Base-by-base conservation (phyloP, 352 stramenopile species). In the Aphanomyces astaci region DNA sequence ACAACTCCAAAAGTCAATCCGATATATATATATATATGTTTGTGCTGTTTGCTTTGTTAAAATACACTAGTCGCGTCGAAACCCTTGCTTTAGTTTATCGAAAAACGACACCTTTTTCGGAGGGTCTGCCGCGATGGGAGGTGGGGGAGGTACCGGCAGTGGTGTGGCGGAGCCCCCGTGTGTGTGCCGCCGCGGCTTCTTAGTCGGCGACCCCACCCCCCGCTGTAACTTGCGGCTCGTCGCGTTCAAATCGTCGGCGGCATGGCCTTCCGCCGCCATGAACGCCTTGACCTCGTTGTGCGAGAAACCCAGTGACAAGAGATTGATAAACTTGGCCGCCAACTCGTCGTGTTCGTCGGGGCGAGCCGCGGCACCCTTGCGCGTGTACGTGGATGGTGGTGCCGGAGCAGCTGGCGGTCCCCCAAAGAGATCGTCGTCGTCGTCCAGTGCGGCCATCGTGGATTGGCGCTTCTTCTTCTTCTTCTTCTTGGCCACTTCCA, bases 261-360 rank as follows among this genome's bases (percentile, higher is more conserved):
- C 4, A 22, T 68, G 62, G 19, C 62, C 62, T 19, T 68, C 62
- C 2, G 62, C 62, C 7, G 62, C 43, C 62, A 68, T 68, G 25
- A 68, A 68, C 5, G 13, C 39, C 27, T 68, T 68, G 31, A 68
- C 62, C 59, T 68, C 62, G 30, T 57, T 45, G 27, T 68, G 62
- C 2, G 62, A 68, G n/a, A 68, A 48, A 10, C 62, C 62, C 15
- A 68, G 33, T 17, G 56, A 32, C 9, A 68, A 27, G 5, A 68
- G 27, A 45, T 68, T 68, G 43, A 46, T 56, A 28, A 68, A 68
- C 31, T 68, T 68, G 31, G 43, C 28, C 7, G n/a, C 40, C 24
- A 68, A 53, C 17, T 68, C 62, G 22, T 33, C 24, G n/a, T 24
- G 22, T 5, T 57, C 13, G 36, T 24, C 56, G 13, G 7, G 17